Conservation (phyloP, 192 early-diverging fungal genomes). For the Backusella psychrophila region DNA sequence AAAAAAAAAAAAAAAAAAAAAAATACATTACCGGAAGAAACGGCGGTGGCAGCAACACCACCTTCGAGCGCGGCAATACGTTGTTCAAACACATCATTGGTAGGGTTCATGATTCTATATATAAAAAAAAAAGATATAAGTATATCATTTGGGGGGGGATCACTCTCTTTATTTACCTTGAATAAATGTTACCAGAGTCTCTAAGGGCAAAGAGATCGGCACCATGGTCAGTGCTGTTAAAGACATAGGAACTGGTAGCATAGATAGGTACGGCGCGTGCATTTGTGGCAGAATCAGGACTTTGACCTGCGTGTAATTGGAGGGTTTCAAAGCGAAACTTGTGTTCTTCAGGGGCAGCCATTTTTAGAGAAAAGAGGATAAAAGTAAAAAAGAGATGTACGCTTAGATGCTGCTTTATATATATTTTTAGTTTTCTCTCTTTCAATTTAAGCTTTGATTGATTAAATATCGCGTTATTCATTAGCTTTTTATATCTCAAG, state of each 20-base stretch:
- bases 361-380: not conserved
- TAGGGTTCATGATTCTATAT: slow-evolving; percentile 67
- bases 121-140: too few relatives aligned
- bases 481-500: not conserved
- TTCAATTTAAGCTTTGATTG: not conserved
- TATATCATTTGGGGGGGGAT: too few relatives aligned
- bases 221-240: slow-evolving; percentile 78
- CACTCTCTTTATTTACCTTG: slow-evolving; percentile 47
- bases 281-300: slow-evolving; percentile 60
- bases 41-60: slow-evolving; percentile 69
- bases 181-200: slow-evolving; percentile 83
- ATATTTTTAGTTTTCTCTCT: not conserved
- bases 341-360: slow-evolving; percentile 18
- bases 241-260: slow-evolving; percentile 82
- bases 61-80: slow-evolving; percentile 90
- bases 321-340: slow-evolving; percentile 81
- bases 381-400: not conserved
- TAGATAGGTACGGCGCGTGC: slow-evolving; percentile 91
- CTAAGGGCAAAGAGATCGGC: slow-evolving; percentile 78
- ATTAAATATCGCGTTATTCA: not conserved
- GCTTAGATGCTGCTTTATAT: not conserved
- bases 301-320: slow-evolving; percentile 86
- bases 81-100: slow-evolving; percentile 88
- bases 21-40: slow-evolving; percentile 35
- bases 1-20: too few relatives aligned